Conservation (phyloP, 2,329 filamentous ascomycete genomes). For the Thelonectria rubi region DNA sequence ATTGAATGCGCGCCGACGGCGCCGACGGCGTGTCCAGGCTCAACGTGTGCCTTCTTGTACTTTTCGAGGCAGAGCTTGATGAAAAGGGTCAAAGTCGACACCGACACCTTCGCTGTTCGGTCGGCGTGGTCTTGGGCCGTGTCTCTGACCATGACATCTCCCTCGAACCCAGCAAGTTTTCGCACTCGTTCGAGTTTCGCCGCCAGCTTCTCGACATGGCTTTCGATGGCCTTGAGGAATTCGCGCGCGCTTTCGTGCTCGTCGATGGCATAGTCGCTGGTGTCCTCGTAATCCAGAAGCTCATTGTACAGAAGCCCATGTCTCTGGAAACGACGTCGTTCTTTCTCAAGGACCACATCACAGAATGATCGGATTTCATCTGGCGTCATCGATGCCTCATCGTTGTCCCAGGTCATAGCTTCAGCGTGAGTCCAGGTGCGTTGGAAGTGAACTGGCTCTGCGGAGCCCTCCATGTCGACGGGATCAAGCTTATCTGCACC, state of each 20-base stretch:
- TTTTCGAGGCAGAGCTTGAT: conserved; percentile 86
- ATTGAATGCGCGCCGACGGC: conserved; percentile 98
- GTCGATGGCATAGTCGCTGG: conserved; percentile 74
- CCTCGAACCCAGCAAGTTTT: conserved; percentile 59
- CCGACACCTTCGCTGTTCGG: conserved; percentile 84
- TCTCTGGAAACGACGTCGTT: conserved; percentile 71
- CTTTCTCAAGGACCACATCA: conserved; percentile 70
- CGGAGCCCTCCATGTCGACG: conserved; percentile 96
- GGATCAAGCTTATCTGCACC: conserved; percentile 96
- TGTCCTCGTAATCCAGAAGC: conserved; percentile 74
- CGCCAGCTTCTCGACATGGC: conserved; percentile 72
- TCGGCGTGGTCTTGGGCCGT: conserved; percentile 61
- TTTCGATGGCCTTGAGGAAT: conserved; percentile 81
- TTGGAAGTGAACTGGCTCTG: conserved; percentile 90
- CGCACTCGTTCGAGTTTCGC: conserved; percentile 66
- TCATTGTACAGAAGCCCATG: conserved; percentile 70
- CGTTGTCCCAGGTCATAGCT: conserved; percentile 80
- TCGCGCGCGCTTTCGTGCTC: conserved; percentile 83
- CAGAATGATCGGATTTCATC: conserved; percentile 77
- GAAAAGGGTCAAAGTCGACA: conserved; percentile 77
- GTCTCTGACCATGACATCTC: conserved; percentile 32
- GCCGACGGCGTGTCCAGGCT: conserved; percentile 94
- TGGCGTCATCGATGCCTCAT: conserved; percentile 76
- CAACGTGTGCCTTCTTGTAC: conserved; percentile 89
- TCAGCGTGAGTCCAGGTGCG: conserved; percentile 87